phyloP scores from a whole-genome alignment of 129 eudicot species.

The Flaveria bidentis region DNA sequence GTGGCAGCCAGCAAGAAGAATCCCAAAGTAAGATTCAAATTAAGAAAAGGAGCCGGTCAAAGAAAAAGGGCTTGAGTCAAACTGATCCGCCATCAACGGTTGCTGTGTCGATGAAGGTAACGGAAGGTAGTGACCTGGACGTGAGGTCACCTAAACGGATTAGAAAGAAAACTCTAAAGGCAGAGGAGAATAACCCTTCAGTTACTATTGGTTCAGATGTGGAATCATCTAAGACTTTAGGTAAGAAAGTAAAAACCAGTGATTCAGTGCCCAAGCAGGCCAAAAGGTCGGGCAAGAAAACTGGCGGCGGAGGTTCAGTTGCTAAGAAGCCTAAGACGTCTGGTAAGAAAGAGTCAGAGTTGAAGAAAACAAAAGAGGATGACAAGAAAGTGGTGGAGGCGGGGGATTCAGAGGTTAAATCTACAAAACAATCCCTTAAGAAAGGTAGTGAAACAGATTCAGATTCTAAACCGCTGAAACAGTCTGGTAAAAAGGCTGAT shows the following conservation, averaged over 20 bases:
- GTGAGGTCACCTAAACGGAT: slow-evolving; percentile 35
- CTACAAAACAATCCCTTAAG: neutral
- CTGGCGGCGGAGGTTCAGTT: slow-evolving; percentile 17
- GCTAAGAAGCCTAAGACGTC: slow-evolving; percentile 24
- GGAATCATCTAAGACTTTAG: neutral
- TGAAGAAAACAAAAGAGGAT: slow-evolving; percentile 28
- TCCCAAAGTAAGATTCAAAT: slow-evolving; percentile 9
- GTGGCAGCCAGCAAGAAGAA: slow-evolving; percentile 29
- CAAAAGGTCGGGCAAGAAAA: slow-evolving; percentile 18
- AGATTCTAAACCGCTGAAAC: slow-evolving; percentile 34
- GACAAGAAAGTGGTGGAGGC: slow-evolving; percentile 29
- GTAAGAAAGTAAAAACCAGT: slow-evolving; percentile 2
- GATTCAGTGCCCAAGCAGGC: slow-evolving; percentile 5
- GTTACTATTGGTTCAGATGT: slow-evolving; percentile 23
- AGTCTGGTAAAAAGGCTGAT: slow-evolving; percentile 28
- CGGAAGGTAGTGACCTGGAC: slow-evolving; percentile 38
- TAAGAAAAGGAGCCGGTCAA: slow-evolving; percentile 23
- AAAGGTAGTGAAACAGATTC: slow-evolving; percentile 34
- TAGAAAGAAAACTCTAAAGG: slow-evolving; percentile 38
- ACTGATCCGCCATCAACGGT: slow-evolving; percentile 24
- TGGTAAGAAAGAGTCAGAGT: slow-evolving; percentile 32
- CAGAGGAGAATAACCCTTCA: slow-evolving; percentile 30
- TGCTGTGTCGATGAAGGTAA: slow-evolving; percentile 22
- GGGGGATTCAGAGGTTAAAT: slow-evolving; percentile 18
- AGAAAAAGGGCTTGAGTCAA: slow-evolving; percentile 22